Percentiles rank a stretch among this genome's conserved stretches.
Conservation (phyloP, 768 basidiomycete genomes). For the Phylloporus sp. region DNA sequence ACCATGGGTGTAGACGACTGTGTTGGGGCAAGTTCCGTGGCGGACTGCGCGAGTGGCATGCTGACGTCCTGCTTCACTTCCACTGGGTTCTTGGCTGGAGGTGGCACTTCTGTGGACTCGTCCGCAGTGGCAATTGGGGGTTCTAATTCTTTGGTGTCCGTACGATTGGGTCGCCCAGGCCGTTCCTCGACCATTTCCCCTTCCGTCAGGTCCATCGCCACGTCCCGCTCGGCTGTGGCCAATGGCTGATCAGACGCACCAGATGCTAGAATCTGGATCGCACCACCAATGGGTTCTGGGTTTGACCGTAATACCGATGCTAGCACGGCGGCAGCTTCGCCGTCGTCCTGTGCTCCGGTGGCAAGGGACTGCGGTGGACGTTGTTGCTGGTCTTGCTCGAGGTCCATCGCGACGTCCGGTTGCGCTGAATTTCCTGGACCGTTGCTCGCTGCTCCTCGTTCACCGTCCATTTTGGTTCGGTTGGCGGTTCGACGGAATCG, state of each 20-base stretch:
- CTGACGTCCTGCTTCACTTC: conserved; percentile 24
- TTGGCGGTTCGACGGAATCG: conserved; percentile 14
- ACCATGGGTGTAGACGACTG: conserved; percentile 13
- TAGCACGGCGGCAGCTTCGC: not conserved
- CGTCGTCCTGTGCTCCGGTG: conserved; percentile 2
- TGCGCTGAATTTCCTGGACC: not conserved
- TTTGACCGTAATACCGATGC: conserved; percentile 1
- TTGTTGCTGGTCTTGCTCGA: conserved; percentile 15
- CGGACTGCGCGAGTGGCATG: conserved; percentile 17
- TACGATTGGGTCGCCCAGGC: conserved; percentile 8
- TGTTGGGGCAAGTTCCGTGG: conserved; percentile 6
- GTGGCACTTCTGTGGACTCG: conserved; percentile 5
- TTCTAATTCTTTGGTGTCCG: not conserved
- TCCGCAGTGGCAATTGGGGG: conserved; percentile 1
- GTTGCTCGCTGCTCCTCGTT: conserved; percentile 9
- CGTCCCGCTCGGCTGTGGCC: conserved; percentile 19
- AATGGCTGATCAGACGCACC: conserved; percentile 23
- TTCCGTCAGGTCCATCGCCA: conserved; percentile 23
- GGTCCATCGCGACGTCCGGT: conserved; percentile 19
- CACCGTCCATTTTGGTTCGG: conserved; percentile 23
- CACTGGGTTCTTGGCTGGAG: conserved; percentile 9
- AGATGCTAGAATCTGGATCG: not conserved
- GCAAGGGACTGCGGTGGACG: not conserved
- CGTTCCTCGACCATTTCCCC: conserved; percentile 13
- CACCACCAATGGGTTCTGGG: conserved; percentile 9